phyloP scores from a whole-genome alignment of 1,284 basidiomycete genomes.

The Rhodotorula glutinis region DNA sequence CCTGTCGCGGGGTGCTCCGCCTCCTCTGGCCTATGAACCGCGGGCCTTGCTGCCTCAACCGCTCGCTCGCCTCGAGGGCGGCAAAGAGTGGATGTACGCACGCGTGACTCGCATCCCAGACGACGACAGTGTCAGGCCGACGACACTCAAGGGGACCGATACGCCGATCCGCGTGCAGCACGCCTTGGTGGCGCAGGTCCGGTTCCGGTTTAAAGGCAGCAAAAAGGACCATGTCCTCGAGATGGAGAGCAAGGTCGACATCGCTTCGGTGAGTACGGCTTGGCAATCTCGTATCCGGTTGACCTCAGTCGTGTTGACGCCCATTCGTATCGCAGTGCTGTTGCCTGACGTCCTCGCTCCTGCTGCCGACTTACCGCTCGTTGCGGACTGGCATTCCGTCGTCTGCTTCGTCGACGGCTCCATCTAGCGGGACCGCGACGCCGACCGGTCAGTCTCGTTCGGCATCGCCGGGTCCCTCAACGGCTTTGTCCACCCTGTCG shows the following conservation, averaged over 20 bases:
- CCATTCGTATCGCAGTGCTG: slow-evolving; percentile 14
- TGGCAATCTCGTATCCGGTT: not conserved
- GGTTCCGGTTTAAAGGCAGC: slow-evolving; percentile 19
- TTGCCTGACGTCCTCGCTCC: slow-evolving; percentile 28
- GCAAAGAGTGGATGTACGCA: slow-evolving; percentile 24
- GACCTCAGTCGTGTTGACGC: not conserved
- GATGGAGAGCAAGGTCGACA: slow-evolving; percentile 20
- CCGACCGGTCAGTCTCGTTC: not conserved
- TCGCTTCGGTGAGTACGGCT: slow-evolving; percentile 25
- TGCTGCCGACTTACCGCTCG: slow-evolving; percentile 25
- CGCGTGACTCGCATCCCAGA: slow-evolving; percentile 27
- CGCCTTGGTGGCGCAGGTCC: slow-evolving; percentile 21
- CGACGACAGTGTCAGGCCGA: slow-evolving; percentile 32
- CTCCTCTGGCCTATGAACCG: slow-evolving; percentile 19
- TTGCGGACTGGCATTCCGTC: not conserved
- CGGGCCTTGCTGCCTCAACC: slow-evolving; percentile 22
- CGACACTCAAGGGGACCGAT: slow-evolving; percentile 28
- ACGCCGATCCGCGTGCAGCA: slow-evolving; percentile 33
- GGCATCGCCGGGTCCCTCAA: slow-evolving; percentile 1
- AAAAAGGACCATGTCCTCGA: slow-evolving; percentile 27
- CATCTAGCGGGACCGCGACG: not conserved
- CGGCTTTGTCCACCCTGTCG: not conserved
- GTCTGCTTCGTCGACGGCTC: not conserved
- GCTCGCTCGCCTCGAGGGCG: slow-evolving; percentile 16
- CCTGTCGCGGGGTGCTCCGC: slow-evolving; percentile 11